A percentile compares a stretch with the other conserved stretches of the same genome.
Conservation (phyloP, 495 filamentous ascomycete species). For the Xylaria intraflava region DNA sequence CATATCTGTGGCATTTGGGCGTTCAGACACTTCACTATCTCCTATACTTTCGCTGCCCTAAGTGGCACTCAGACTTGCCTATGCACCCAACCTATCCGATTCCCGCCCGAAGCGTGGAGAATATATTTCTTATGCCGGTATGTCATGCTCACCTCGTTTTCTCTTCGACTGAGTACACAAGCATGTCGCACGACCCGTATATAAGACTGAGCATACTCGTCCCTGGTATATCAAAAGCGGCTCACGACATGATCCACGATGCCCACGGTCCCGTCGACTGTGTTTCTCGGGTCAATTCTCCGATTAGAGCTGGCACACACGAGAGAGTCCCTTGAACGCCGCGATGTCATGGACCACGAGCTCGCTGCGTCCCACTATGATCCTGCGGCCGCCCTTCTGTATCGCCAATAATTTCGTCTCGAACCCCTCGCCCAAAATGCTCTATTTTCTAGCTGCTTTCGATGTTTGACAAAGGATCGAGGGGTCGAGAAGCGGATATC, state of each 20-base stretch:
- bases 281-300: too few relatives aligned
- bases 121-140: neutral
- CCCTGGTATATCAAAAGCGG: too few relatives aligned
- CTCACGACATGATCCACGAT: too few relatives aligned
- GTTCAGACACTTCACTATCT: neutral
- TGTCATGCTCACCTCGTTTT: neutral
- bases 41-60: neutral
- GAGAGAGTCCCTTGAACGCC: neutral
- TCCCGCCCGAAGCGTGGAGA: neutral
- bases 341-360: neutral
- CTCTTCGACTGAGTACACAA: neutral
- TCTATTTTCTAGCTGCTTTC: neutral
- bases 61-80: neutral
- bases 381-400: neutral
- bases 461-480: neutral
- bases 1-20: neutral
- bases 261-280: too few relatives aligned
- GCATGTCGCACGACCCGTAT: neutral
- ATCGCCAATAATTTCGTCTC: neutral
- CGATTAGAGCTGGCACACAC: neutral
- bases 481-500: neutral
- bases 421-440: neutral
- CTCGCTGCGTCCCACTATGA: neutral
- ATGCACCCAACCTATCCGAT: neutral
- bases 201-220: neutral